Percentiles rank a stretch among this genome's conserved stretches.
phyloP scores from a whole-genome alignment of 148 eudicot species.

The Camellia sinensis region DNA sequence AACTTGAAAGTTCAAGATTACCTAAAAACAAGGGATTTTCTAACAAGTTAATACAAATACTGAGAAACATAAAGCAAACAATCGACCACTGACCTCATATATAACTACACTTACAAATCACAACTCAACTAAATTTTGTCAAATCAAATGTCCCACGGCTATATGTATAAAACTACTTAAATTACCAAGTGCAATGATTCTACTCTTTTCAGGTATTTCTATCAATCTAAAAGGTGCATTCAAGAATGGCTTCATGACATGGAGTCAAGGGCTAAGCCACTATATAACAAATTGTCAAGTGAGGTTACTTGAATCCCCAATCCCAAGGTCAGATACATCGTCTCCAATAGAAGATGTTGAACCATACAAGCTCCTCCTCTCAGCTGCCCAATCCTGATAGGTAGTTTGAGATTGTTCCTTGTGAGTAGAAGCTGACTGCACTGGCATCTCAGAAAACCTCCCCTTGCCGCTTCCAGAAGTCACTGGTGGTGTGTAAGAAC shows the following conservation, averaged over 20 bases:
- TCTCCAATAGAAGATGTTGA: constrained; percentile 46
- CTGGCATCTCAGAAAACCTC: constrained; percentile 90
- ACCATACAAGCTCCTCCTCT: constrained; percentile 92
- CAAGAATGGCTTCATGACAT: not conserved
- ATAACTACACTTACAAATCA: not conserved
- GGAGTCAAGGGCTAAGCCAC: not conserved
- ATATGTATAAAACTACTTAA: not conserved
- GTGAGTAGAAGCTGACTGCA: constrained; percentile 33
- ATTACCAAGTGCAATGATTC: not conserved
- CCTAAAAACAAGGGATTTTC: constrained; percentile 23
- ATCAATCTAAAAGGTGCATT: not conserved
- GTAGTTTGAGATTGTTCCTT: constrained; percentile 65
- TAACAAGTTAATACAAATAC: constrained; percentile 47
- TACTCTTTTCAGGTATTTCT: not conserved
- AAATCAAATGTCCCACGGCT: constrained; percentile 1
- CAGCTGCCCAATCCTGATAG: constrained; percentile 96
- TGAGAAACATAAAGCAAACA: constrained; percentile 11
- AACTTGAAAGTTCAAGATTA: constrained; percentile 56
- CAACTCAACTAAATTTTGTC: not conserved
- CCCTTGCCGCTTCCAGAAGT: constrained; percentile 74
- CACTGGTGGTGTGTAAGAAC: constrained; percentile 51
- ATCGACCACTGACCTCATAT: constrained; percentile 28
- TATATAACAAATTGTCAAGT: not conserved
- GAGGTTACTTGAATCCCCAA: constrained; percentile 76
- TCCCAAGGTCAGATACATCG: constrained; percentile 44